These are phyloP conservation scores for Eleusine indica DNA, from an alignment of 176 grass and related monocot genomes.

Conservation along the genomic window DNA sequence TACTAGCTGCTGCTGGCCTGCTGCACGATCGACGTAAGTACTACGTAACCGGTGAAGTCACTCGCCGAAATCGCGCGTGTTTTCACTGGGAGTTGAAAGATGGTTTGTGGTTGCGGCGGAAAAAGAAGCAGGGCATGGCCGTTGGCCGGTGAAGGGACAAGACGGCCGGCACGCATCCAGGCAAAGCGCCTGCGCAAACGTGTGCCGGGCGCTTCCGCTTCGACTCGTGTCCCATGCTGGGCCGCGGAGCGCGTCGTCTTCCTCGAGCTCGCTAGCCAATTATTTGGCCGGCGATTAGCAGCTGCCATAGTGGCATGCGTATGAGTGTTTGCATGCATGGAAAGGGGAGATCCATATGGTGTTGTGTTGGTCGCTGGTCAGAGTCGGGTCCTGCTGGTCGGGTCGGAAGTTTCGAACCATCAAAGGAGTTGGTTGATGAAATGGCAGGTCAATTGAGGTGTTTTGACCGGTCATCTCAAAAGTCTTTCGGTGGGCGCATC, in stretches of 20 bases:
- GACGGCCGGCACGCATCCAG: slow-evolving; percentile 12
- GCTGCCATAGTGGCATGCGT: background rate
- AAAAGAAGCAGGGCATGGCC: slow-evolving; percentile 32
- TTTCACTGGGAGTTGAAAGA: slow-evolving; percentile 5
- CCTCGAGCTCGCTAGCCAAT: background rate
- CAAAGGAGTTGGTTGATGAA: slow-evolving; percentile 4
- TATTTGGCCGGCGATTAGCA: background rate
- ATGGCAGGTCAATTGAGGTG: slow-evolving; percentile 1
- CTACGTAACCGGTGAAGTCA: slow-evolving; percentile 13
- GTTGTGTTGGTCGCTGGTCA: background rate
- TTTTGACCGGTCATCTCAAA: background rate
- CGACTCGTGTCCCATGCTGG: background rate
- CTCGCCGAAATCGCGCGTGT: background rate
- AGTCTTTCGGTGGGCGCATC: background rate
- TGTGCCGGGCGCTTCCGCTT: background rate
- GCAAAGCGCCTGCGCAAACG: slow-evolving; percentile 24
- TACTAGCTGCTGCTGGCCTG: too few species aligned
- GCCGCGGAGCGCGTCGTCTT: background rate
- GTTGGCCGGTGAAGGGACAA: slow-evolving; percentile 40
- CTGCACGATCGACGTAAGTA: background rate
- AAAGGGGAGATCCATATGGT: background rate
- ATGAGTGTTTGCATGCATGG: background rate
- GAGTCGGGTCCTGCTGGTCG: background rate
- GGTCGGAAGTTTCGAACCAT: background rate
- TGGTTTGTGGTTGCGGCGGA: background rate